These are phyloP conservation scores for Penicillium lividum DNA, from an alignment of 495 filamentous ascomycete genomes.

Conservation along the genomic window DNA sequence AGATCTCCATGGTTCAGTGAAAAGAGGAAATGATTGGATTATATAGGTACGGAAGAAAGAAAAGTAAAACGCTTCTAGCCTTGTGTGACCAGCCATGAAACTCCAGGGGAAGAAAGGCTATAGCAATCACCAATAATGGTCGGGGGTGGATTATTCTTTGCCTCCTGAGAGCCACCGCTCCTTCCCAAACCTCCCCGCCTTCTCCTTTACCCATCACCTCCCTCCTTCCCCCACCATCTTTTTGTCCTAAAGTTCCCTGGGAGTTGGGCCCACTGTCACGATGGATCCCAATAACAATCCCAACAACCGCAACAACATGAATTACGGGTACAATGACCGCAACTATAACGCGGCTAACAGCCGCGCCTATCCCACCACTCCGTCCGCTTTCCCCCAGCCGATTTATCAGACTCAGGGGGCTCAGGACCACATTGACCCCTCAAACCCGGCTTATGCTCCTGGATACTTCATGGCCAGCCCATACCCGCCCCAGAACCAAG, in stretches of 20 bases:
- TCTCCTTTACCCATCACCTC: constrained; percentile 27
- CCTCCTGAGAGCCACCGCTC: constrained; percentile 43
- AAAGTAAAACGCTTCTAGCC: background rate
- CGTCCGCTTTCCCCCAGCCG: constrained; percentile 93
- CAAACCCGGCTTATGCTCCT: constrained; percentile 50
- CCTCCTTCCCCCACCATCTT: constrained; percentile 15
- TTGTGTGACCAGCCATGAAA: background rate
- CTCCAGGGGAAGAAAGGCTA: background rate
- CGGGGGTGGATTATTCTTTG: constrained; percentile 21
- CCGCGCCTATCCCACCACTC: constrained; percentile 92
- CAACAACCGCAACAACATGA: constrained; percentile 64
- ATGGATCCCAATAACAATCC: constrained; percentile 54
- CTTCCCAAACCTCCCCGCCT: constrained; percentile 29
- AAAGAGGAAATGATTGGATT: background rate
- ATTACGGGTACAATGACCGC: constrained; percentile 66
- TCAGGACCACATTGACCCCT: constrained; percentile 53
- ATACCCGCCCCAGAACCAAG: constrained; percentile 42
- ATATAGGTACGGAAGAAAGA: background rate
- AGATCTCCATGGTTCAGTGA: background rate
- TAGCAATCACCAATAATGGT: background rate
- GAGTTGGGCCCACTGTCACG: constrained; percentile 24
- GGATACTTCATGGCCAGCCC: constrained; percentile 67
- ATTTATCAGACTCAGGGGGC: constrained; percentile 68
- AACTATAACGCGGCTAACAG: constrained; percentile 65
- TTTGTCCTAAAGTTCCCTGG: constrained; percentile 14